Conservation (phyloP, 2,329 filamentous ascomycete genomes). For the Fusarium proliferatum region DNA sequence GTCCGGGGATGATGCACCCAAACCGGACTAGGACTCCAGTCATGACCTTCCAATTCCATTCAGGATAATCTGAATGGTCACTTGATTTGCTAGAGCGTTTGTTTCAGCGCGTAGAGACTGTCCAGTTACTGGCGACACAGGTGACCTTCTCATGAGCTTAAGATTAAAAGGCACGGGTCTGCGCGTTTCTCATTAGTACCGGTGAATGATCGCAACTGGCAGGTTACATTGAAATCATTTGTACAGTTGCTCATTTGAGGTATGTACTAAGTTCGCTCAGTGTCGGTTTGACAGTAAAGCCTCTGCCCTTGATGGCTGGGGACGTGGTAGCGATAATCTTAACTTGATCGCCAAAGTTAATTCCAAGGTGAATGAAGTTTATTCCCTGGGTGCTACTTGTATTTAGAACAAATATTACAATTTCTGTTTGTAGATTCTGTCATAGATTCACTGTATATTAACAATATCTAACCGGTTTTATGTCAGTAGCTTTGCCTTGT, state of each 20-base stretch:
- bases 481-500: background rate
- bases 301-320: fast-evolving
- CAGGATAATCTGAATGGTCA: background rate
- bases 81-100: background rate
- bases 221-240: background rate
- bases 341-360: background rate
- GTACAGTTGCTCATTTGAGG: too few relatives aligned
- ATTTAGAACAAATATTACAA: background rate
- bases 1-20: background rate
- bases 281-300: fast-evolving
- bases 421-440: fast-evolving
- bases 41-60: background rate
- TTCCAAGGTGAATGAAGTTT: background rate
- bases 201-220: background rate
- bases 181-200: background rate
- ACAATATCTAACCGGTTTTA: too few relatives aligned
- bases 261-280: too few relatives aligned
- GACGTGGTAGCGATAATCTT: background rate
- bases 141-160: background rate
- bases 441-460: background rate
- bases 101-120: background rate
- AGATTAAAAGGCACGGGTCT: background rate
- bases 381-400: fast-evolving
- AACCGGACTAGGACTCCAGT: background rate
- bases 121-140: background rate